A percentile compares a stretch with the other conserved stretches of the same genome.
These are phyloP conservation scores for Diplocarpon rosae DNA, from an alignment of 2,329 filamentous ascomycete species.

Conservation along the genomic window DNA sequence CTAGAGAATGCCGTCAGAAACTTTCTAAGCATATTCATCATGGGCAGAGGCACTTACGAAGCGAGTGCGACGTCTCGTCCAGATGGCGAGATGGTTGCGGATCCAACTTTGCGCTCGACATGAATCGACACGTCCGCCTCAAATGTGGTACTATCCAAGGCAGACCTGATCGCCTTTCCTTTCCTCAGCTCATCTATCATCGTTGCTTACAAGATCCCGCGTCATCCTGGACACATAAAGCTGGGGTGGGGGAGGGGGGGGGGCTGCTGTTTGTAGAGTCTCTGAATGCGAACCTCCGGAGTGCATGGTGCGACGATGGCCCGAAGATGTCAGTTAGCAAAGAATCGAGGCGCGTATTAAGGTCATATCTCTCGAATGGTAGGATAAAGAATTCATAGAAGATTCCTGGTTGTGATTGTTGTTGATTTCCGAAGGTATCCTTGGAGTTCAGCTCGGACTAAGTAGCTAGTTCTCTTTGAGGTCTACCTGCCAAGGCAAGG, in stretches of 20 bases:
- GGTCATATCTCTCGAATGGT: not conserved
- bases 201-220: constrained; percentile 4
- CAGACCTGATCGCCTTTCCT: constrained; percentile 50
- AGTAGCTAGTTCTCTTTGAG: too few species aligned
- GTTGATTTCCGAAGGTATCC: too few species aligned
- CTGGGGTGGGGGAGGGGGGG: too few species aligned
- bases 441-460: too few species aligned
- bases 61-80: constrained; percentile 85
- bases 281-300: constrained; percentile 7
- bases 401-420: too few species aligned
- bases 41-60: constrained; percentile 38
- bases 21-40: not conserved
- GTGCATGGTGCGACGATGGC: constrained; percentile 12
- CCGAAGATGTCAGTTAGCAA: not conserved
- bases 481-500: too few species aligned
- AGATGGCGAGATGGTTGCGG: constrained; percentile 84
- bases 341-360: not conserved
- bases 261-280: not conserved
- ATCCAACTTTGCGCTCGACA: constrained; percentile 64
- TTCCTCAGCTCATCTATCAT: constrained; percentile 35
- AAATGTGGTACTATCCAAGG: constrained; percentile 80
- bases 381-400: too few species aligned
- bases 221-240: constrained; percentile 13
- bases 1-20: constrained; percentile 11
- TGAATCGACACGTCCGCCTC: constrained; percentile 75